Evolutionary conservation across 768 basidiomycete species (phyloP), one percentile per base, ranked within the genome.

Genomic region (Collybiopsis confluens): DNA sequence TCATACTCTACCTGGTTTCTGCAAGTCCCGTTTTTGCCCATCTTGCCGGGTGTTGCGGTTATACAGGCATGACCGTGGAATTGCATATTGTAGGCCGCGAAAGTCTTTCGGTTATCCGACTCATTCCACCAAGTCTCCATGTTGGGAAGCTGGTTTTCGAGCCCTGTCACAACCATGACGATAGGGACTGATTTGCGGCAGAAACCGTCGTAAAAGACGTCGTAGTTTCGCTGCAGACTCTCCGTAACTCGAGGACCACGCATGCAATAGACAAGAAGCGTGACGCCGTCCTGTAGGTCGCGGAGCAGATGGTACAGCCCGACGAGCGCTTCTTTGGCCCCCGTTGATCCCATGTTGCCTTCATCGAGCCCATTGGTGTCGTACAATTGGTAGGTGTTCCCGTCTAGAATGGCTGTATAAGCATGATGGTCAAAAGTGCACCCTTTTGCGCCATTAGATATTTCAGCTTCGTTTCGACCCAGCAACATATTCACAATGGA

Each of bases 401-500:
- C 59, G 2, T 58, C 45, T 15, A 70, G 55, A 7, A 28, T 44
- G 27, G 65, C 59, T 1, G 49, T 35, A 51, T 74, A 67, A 4
- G 56, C 51, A 7, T 56, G 56, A 38, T 59, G 65, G 4, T 62
- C 45, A 56, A 76, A 68, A 1, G 77, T 77, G 55, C 66, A 72
- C 0, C 73, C 70, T 0, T 58, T 48, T 0, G 69, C 65, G 7
- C 64, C 59, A 49, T 64, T 68, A 5, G 71, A 73, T n/a, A 67
- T 64, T 0, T 49, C 45, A 26, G 73, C 73, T 8, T 18, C 27
- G 0, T 62, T 46, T 2, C 40, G 20, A 24, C 65, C 64, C 48
- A 62, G 63, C 41, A 78, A 59, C 67, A 75, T 66, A 60, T 76
- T n/a, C n/a, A n/a, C n/a, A n/a, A n/a, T n/a, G n/a, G n/a, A n/a